Evolutionary conservation across 2,329 filamentous ascomycete species (phyloP), one percentile per base, ranked within the genome.

Genomic region (Gnomoniopsis smithogilvyi): DNA sequence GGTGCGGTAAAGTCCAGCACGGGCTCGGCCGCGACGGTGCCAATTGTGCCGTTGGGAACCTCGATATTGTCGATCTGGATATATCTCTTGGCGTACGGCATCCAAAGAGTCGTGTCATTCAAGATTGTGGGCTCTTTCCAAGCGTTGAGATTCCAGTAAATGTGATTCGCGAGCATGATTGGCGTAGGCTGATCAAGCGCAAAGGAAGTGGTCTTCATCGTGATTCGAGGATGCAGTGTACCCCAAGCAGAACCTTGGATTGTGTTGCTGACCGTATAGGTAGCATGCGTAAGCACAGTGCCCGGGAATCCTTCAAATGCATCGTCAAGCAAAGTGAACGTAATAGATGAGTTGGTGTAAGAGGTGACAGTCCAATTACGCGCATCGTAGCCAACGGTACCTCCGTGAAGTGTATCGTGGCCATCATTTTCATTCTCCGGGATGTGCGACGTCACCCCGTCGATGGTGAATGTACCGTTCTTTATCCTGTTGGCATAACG

Each of bases 141-240:
- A 7, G 56, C 56, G 51, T 58, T 58, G n/a, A 58, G 51, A 51
- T 58, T 58, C 56, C 56, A 58, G 51, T 58, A 58, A 34, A 58
- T 58, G 45, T 58, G 56, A 45, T 58, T 58, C 17, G 56, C 56
- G 43, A 58, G 56, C 56, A 58, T 58, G 56, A 58, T 58, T 21
- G 56, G 56, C 33, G 50, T 54, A 22, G 56, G 56, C 56, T 54
- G 12, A 33, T 58, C 56, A 11, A 58, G 56, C 17, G 56, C 56
- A n/a, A 58, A 33, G 10, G 56, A 53, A n/a, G 56, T 58, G 21
- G 56, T 58, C 34, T 58, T 41, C 56, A 58, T 54, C 50, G 56
- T 58, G 21, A 58, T 22, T 15, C 56, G 45, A 7, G 56, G 56
- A 21, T 58, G 56, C 10, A 46, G 41, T 22, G 48, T 14, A 33